Base-by-base conservation (phyloP, 129 eudicot species). In the Tagetes erecta region DNA sequence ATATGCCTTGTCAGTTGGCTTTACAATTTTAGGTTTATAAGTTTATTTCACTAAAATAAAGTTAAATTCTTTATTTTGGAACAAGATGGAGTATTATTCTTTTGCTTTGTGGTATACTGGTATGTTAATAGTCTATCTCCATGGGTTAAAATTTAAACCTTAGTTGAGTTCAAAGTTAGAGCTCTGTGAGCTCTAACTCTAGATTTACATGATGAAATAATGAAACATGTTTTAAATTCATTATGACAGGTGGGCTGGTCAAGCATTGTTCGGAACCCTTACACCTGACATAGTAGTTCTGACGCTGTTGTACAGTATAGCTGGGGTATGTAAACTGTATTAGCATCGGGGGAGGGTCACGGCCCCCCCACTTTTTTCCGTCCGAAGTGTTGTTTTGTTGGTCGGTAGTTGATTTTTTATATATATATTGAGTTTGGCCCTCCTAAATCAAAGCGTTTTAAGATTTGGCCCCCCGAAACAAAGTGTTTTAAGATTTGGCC, bases 221-320 rank as follows among this genome's bases (percentile, higher is more conserved):
- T 52, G 38, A 58, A 58, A 30, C 37, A 6, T 56, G 36, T 37
- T 14, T 66, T 12, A 9, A 51, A 41, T 77, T 47, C 36, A 71
- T n/a, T 3, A 60, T 81, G 68, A 58, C 74, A 93, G 98, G 98
- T 94, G 97, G 99, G 99, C 99, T 67, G 99, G 99, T 79, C 99
- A 94, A 88, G 97, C 99, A 58, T 84, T 94, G 75, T 94, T 94
- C 64, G 99, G 99, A 68, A 94, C 93, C 49, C 91, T 94, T 63
- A 91, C 97, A 13, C 97, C 91, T 20, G 96, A 94, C 68, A 76
- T 91, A 53, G 67, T 94, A 71, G 91, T 94, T 80, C 94, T 94
- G 40, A 94, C 99, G 67, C 88, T 94, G 58, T 76, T 94, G 81
- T 94, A 94, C 79, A 94, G 99, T 76, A 85, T 87, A 70, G 99